Conservation (phyloP, 768 basidiomycete species). For the Agaricus blazei region DNA sequence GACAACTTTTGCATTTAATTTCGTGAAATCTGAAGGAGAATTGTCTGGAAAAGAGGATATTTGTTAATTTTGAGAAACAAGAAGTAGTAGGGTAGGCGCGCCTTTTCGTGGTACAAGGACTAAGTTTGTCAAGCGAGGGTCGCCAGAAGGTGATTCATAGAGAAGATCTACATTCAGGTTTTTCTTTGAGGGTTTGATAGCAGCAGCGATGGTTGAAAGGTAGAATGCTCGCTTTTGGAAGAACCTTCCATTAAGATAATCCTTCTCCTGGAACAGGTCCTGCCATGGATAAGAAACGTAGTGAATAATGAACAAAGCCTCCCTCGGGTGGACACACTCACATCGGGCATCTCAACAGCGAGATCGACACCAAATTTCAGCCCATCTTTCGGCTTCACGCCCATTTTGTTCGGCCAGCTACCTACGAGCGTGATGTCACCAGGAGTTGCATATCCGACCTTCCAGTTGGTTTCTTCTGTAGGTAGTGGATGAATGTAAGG, state of each 20-base stretch:
- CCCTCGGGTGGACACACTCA: constrained; percentile 29
- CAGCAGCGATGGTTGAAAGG: constrained; percentile 71
- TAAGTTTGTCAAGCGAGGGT: constrained; percentile 63
- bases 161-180: constrained; percentile 51
- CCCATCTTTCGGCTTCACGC: constrained; percentile 67
- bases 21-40: constrained; percentile 54
- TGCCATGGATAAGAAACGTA: constrained; percentile 16
- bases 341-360: constrained; percentile 83
- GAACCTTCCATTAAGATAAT: constrained; percentile 83
- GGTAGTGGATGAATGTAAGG: constrained; percentile 70
- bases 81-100: constrained; percentile 20
- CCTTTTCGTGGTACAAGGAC: constrained; percentile 55
- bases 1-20: constrained; percentile 65
- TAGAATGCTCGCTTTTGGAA: constrained; percentile 93
- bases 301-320: background rate
- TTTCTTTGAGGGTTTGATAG: constrained; percentile 41
- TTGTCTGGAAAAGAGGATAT: constrained; percentile 32
- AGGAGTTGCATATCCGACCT: constrained; percentile 75
- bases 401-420: constrained; percentile 79
- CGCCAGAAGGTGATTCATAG: constrained; percentile 53
- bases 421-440: constrained; percentile 74
- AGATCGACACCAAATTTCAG: constrained; percentile 69
- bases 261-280: constrained; percentile 92
- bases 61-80: constrained; percentile 18
- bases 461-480: constrained; percentile 82